Conservation (phyloP, 2,329 filamentous ascomycete genomes). For the Alternaria panax region DNA sequence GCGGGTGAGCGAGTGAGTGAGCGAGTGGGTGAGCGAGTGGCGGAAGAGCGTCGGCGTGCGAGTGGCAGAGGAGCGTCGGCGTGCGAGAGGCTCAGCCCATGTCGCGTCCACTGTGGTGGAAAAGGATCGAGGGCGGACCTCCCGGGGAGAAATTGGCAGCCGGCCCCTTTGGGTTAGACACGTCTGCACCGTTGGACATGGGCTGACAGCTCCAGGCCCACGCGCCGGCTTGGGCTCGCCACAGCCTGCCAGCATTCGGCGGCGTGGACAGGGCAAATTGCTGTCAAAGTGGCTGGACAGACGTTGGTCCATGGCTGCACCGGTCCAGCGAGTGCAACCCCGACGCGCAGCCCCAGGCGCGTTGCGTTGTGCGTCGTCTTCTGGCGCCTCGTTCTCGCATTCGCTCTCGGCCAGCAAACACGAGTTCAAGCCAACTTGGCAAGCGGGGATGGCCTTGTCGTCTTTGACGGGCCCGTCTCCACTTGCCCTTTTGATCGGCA, state of each 20-base stretch:
- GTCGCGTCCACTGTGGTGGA: constrained; percentile 19
- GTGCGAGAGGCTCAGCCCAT: constrained; percentile 9
- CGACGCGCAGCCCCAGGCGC: neutral
- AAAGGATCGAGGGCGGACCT: constrained; percentile 18
- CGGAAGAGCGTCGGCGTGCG: neutral
- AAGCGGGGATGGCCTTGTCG: constrained; percentile 14
- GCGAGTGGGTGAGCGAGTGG: constrained; percentile 11
- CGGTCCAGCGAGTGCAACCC: no score
- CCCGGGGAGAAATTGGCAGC: constrained; percentile 24
- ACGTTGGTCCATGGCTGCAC: no score
- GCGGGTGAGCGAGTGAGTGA: neutral
- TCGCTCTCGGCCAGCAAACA: neutral
- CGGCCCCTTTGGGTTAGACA: constrained; percentile 19
- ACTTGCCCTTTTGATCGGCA: constrained; percentile 1
- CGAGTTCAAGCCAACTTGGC: constrained; percentile 9
- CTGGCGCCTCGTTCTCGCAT: no score
- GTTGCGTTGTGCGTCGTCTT: neutral
- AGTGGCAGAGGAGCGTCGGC: constrained; percentile 6
- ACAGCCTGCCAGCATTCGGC: neutral
- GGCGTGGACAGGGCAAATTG: neutral
- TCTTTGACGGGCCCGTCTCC: neutral
- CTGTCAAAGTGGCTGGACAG: no score
- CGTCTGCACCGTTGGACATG: constrained; percentile 13
- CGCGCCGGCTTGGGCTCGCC: constrained; percentile 4
- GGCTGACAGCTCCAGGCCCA: constrained; percentile 3